Evolutionary conservation across 805 yeast genomes (phyloP).

Genomic region (Teunomyces tritomae): DNA sequence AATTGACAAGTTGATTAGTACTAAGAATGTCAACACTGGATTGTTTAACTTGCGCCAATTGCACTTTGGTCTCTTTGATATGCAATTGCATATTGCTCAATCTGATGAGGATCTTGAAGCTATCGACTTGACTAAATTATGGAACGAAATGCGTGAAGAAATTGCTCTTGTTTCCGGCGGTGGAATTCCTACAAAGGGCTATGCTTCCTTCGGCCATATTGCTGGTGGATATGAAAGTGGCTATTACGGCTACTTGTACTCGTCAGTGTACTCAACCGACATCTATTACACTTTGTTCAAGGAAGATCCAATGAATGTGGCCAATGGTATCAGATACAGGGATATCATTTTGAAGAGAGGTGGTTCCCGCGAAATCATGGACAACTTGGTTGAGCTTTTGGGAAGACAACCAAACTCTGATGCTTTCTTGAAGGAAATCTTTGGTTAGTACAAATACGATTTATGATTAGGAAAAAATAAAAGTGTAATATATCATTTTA

Average conservation of each 20-base stretch:
- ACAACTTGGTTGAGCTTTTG: slow-evolving; percentile 58
- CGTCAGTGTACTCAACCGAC: slow-evolving; percentile 82
- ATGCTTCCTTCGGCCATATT: slow-evolving; percentile 73
- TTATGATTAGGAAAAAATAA: not conserved
- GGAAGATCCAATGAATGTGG: slow-evolving; percentile 60
- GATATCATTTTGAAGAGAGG: slow-evolving; percentile 69
- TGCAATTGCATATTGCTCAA: slow-evolving; percentile 58
- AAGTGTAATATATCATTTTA: not conserved
- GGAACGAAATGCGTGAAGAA: slow-evolving; percentile 69
- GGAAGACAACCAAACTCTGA: slow-evolving; percentile 74
- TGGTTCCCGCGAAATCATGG: slow-evolving; percentile 69
- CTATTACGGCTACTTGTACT: slow-evolving; percentile 84
- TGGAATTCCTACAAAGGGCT: slow-evolving; percentile 58
- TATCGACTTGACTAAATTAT: slow-evolving; percentile 50
- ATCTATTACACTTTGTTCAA: slow-evolving; percentile 72
- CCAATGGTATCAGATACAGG: slow-evolving; percentile 64
- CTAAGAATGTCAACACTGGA: slow-evolving; percentile 78
- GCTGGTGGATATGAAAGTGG: slow-evolving; percentile 85
- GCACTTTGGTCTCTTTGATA: slow-evolving; percentile 76
- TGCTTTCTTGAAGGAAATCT: slow-evolving; percentile 63
- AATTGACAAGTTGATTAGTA: slow-evolving; percentile 53
- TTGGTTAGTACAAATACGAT: slow-evolving; percentile 22
- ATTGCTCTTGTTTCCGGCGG: slow-evolving; percentile 58
- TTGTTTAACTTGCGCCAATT: slow-evolving; percentile 70
- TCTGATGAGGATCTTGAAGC: slow-evolving; percentile 39